phyloP scores from a whole-genome alignment of 2,329 filamentous ascomycete species.

The Magnaporthiopsis poae region DNA sequence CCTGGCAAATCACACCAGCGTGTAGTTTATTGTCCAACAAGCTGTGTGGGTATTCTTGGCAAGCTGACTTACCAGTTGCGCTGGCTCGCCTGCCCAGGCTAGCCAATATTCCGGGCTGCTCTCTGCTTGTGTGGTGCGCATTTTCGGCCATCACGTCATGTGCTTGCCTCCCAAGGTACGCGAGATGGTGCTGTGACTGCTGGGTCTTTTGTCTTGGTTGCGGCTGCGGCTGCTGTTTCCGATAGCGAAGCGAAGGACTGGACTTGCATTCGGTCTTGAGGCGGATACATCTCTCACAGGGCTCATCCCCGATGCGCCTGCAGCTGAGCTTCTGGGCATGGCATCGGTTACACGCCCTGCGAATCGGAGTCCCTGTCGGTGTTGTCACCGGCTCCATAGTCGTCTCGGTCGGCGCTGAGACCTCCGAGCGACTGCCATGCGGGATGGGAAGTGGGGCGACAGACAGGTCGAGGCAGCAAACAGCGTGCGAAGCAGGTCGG shows the following conservation, averaged over 20 bases:
- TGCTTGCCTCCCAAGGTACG: neutral
- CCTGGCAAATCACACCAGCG: neutral
- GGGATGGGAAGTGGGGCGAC: neutral
- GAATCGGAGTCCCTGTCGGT: constrained; percentile 14
- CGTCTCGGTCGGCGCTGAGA: constrained; percentile 1
- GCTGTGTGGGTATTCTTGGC: neutral
- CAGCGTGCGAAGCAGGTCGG: neutral
- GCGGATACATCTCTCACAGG: constrained; percentile 33
- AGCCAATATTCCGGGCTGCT: neutral
- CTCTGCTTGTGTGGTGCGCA: too few relatives aligned
- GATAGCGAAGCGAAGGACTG: constrained; percentile 27
- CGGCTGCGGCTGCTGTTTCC: constrained; percentile 17
- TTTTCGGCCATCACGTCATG: neutral
- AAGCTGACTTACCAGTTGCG: neutral
- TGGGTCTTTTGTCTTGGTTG: too few relatives aligned
- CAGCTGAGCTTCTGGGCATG: constrained; percentile 37
- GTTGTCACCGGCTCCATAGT: neutral
- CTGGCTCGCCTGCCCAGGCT: neutral
- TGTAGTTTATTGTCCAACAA: neutral
- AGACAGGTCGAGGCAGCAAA: neutral
- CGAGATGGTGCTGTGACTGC: constrained; percentile 6
- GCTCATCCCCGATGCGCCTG: constrained; percentile 29
- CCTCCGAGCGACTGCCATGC: constrained; percentile 9
- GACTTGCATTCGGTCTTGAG: constrained; percentile 34
- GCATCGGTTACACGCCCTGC: constrained; percentile 38